phyloP scores from a whole-genome alignment of 768 basidiomycete species.

The Lactifluus rugatus region DNA sequence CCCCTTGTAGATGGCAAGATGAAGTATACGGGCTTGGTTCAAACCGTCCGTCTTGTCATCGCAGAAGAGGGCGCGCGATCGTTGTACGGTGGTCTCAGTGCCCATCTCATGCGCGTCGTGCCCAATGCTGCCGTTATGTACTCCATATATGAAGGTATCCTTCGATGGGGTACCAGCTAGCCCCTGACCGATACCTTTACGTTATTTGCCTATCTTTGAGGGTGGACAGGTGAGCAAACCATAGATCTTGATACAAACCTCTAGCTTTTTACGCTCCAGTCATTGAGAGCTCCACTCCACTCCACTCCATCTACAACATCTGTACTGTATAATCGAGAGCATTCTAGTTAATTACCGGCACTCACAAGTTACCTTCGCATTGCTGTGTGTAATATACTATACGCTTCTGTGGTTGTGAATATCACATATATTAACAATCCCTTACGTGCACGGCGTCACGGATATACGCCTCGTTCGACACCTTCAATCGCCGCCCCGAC shows the following conservation, averaged over 20 bases:
- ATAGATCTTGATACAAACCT: background rate
- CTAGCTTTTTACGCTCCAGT: background rate
- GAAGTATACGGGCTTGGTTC: slow-evolving; percentile 79
- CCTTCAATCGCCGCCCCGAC: slow-evolving; percentile 43
- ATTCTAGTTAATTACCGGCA: slow-evolving; percentile 1
- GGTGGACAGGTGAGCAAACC: slow-evolving; percentile 1
- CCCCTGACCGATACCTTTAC: background rate
- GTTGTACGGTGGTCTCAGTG: slow-evolving; percentile 85
- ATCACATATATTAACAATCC: too few species aligned
- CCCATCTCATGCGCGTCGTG: slow-evolving; percentile 93
- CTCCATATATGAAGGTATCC: slow-evolving; percentile 80
- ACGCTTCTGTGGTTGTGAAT: background rate
- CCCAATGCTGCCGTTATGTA: slow-evolving; percentile 98
- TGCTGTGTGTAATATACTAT: slow-evolving; percentile 1
- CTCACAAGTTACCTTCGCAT: slow-evolving; percentile 3
- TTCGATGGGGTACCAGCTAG: slow-evolving; percentile 41
- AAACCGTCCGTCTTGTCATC: slow-evolving; percentile 77
- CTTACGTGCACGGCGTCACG: background rate
- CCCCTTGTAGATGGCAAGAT: slow-evolving; percentile 66
- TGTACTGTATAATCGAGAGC: background rate
- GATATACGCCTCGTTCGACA: background rate
- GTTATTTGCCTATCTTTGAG: slow-evolving; percentile 1
- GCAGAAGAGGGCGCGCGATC: slow-evolving; percentile 83
- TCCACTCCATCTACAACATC: slow-evolving; percentile 3
- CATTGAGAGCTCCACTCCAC: background rate